Evolutionary conservation across 306 rosid species (phyloP), one percentile per base, ranked within the genome.

Genomic region (Fragaria ananassa): DNA sequence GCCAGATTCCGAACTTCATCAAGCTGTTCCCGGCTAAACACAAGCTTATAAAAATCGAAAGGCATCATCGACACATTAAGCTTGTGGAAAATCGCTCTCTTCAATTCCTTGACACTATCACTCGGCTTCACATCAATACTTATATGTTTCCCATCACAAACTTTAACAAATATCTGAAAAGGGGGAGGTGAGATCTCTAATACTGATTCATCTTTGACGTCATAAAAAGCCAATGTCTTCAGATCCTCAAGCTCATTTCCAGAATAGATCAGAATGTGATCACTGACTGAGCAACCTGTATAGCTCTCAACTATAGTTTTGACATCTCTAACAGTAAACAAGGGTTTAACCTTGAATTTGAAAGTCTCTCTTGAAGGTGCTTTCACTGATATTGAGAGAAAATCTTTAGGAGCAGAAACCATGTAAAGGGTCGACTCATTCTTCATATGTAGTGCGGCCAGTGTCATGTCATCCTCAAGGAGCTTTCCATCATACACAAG

Each of bases 151-250:
- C 81, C 81, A 35, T 45, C 45, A 76, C 67, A 71, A 11, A 15
- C 53, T 76, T 27, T 79, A 15, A 83, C 83, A 41, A 80, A 60
- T 46, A 83, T 64, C 70, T 72, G 84, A 56, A 83, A 44, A 49
- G 12, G 5, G 18, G 11, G 34, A 67, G 70, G 68, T 34, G 9
- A 14, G 46, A 84, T 44, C 39, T 68, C 67, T 60, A 84, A 69
- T 29, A 18, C 21, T 1, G 64, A 44, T 45, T 54, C 46, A 46
- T 80, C 84, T 35, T n/a, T 53, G 8, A 80, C 23, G 44, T 64
- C 84, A 53, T 79, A 79, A 58, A 29, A 83, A n/a, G 83, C 83
- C 68, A 83, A 75, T 62, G 75, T 83, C 68, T 50, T 71, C 46
- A 8, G 29, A 27, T 79, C 76, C 10, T 76, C 75, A 4, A 84